Evolutionary conservation across 192 early-diverging fungal genomes (phyloP).

Genomic region (Coemansia reversa): DNA sequence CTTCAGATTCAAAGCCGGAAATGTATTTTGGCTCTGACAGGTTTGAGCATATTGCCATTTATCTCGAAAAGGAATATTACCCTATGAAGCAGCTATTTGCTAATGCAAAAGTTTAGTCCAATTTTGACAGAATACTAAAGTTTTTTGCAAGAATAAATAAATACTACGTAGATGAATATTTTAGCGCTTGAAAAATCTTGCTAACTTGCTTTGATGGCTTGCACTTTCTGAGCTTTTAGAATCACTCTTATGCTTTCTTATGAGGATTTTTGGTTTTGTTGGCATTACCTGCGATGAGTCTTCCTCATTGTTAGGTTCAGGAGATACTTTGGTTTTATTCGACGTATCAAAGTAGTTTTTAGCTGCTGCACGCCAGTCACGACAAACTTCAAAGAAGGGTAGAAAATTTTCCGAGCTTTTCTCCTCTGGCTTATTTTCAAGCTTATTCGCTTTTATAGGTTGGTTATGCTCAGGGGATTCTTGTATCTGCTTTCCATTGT

Average conservation of each 20-base stretch:
- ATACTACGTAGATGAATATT: neutral
- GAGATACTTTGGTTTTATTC: neutral
- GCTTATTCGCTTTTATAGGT: constrained; percentile 3
- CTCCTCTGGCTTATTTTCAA: neutral
- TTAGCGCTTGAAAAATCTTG: neutral
- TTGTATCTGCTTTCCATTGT: neutral
- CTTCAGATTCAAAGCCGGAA: constrained; percentile 17
- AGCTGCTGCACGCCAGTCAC: neutral
- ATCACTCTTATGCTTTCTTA: neutral
- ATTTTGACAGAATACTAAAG: neutral
- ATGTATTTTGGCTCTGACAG: constrained; percentile 48
- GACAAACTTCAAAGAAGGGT: constrained; percentile 3
- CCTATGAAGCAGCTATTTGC: constrained; percentile 51
- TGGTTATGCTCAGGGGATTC: neutral
- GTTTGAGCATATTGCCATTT: constrained; percentile 47
- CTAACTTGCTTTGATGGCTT: neutral
- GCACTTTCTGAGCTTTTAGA: neutral
- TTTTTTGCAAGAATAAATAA: neutral
- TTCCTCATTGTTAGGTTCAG: neutral
- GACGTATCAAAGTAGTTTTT: neutral
- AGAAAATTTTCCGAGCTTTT: neutral
- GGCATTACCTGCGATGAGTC: neutral
- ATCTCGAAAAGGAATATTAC: constrained; percentile 30
- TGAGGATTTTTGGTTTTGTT: no score
- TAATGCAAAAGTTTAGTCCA: constrained; percentile 12